Percentiles rank a stretch among this genome's conserved stretches.
phyloP scores from a whole-genome alignment of 2,329 filamentous ascomycete genomes.

The Didymella exigua region DNA sequence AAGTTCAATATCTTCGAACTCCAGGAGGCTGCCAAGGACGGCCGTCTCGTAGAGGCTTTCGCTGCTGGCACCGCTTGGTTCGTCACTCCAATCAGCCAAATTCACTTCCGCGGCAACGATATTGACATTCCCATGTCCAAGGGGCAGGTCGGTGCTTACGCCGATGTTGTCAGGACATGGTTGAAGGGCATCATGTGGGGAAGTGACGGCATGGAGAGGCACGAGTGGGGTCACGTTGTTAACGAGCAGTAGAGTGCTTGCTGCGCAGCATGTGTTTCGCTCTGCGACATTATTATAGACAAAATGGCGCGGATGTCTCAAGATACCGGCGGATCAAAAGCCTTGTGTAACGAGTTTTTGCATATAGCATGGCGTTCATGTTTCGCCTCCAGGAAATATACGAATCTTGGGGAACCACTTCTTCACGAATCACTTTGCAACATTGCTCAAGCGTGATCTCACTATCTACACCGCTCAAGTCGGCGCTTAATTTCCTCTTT shows the following conservation, averaged over 20 bases:
- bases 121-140: constrained; percentile 50
- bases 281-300: neutral
- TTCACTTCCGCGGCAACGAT: constrained; percentile 54
- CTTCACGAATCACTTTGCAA: neutral
- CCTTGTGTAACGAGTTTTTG: neutral
- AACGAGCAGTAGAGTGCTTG: constrained; percentile 40
- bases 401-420: neutral
- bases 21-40: constrained; percentile 72
- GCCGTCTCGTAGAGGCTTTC: constrained; percentile 81
- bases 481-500: too few relatives aligned
- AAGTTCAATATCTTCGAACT: constrained; percentile 83
- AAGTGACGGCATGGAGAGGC: constrained; percentile 48
- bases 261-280: neutral
- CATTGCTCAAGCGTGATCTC: neutral
- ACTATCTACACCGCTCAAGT: too few relatives aligned
- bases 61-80: constrained; percentile 79
- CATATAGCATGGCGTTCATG: constrained; percentile 13
- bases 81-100: constrained; percentile 53
- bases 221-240: constrained; percentile 56
- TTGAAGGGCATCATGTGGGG: constrained; percentile 58
- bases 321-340: neutral
- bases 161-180: constrained; percentile 53
- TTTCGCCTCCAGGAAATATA: constrained; percentile 1
- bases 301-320: constrained; percentile 4
- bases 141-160: constrained; percentile 52